A percentile compares a stretch with the other conserved stretches of the same genome.
Conservation (phyloP, 768 basidiomycete species). For the Lactarius hatsudake region DNA sequence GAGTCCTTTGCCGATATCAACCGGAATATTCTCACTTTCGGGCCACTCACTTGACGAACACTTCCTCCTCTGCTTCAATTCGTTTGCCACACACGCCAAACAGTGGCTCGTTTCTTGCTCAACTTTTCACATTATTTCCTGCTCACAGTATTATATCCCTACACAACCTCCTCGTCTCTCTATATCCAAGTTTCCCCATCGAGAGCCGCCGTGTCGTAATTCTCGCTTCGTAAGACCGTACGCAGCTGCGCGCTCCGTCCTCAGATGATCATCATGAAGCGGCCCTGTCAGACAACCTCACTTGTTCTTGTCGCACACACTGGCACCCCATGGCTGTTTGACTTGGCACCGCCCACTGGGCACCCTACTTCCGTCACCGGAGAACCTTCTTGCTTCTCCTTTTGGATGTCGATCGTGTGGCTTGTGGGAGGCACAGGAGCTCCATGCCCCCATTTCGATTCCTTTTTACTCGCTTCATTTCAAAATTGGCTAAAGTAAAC, state of each 20-base stretch:
- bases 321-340: slow-evolving; percentile 5
- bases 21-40: neutral
- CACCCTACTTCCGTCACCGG: slow-evolving; percentile 7
- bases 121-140: neutral
- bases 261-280: slow-evolving; percentile 18
- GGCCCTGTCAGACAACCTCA: slow-evolving; percentile 11
- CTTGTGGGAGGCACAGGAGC: slow-evolving; percentile 5
- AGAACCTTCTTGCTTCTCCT: slow-evolving; percentile 3
- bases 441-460: slow-evolving; percentile 8
- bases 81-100: slow-evolving; percentile 4
- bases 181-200: neutral
- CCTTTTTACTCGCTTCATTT: slow-evolving; percentile 6
- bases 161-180: neutral
- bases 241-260: slow-evolving; percentile 20
- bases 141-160: neutral
- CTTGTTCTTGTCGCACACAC: neutral
- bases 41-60: slow-evolving; percentile 1
- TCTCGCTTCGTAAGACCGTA: slow-evolving; percentile 3
- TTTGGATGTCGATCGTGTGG: slow-evolving; percentile 17
- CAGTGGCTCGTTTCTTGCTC: neutral
- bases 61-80: slow-evolving; percentile 9
- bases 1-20: neutral
- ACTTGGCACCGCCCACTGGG: slow-evolving; percentile 9
- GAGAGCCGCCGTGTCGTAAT: slow-evolving; percentile 10
- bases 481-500: slow-evolving; percentile 8